Base-by-base conservation (phyloP, 2,329 filamentous ascomycete genomes). In the Colletotrichum sojae region DNA sequence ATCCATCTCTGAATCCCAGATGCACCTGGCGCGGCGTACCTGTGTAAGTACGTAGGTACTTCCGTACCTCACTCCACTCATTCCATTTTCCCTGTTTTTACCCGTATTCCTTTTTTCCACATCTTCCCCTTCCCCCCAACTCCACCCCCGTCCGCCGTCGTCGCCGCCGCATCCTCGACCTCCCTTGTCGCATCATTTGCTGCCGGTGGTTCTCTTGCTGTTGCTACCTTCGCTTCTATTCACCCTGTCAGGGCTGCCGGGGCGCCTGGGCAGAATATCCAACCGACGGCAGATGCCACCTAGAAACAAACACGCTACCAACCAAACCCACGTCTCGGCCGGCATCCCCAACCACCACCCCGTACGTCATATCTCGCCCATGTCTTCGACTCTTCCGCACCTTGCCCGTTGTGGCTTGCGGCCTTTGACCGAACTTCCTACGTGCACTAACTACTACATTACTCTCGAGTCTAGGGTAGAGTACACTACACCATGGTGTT, bases 351-450 rank as follows among this genome's bases (percentile, higher is more conserved):
- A 57, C 46, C 31, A 58, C 45, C 53, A 48, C 45, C 57, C 53
- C 46, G 62, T 69, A 69, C 66, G 49, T 69, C 66, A 69, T 65
- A 54, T 65, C 65, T 48, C 49, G 54, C 65, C 60, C 60, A 51
- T 59, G 54, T 68, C 55, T 54, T 54, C 54, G 22, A 43, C 54
- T 43, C 22, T 16, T 48, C 22, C 48, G n/a, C 36, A 16, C 5
- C 54, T 65, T 60, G 51, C 27, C 66, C 49, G 49, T 25, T 49
- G 39, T 51, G 54, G 54, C 66, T 66, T 61, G 54, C 66, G 66
- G 62, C 31, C 51, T 52, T 66, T 66, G 66, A 69, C 66, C 66
- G 66, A 69, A 62, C 49, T 59, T 66, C 54, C 31, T 60, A 6
- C 18, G 45, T 46, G 6, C 45, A 46, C 45, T 16, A 46, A 16